Base-by-base conservation (phyloP, 2,329 filamentous ascomycete genomes). In the Penicillium sp. region DNA sequence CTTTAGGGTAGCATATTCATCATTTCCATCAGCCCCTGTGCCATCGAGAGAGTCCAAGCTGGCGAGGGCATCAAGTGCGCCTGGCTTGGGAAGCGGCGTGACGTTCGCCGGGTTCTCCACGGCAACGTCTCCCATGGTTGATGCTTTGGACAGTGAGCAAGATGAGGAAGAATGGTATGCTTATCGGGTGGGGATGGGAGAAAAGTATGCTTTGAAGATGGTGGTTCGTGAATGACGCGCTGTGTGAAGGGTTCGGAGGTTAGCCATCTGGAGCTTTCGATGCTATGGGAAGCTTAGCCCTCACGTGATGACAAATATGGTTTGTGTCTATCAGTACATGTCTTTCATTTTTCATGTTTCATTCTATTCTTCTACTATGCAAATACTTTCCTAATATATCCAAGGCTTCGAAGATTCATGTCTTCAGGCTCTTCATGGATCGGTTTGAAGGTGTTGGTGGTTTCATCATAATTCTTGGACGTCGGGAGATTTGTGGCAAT, bases 1-100 rank as follows among this genome's bases (percentile, higher is more conserved):
- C 82, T 99, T 99, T 75, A 97, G 83, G 38, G 88, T 91, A 48
- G 90, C 91, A 75, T 99, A 99, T 73, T 97, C 93, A 74, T 97
- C 93, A 62, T 86, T 89, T 46, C 86, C 87, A 68, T 96, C 91
- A 52, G 84, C 85, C 14, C 86, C 83, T 58, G 91, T 80, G 57
- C 91, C 91, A 75, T 97, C 93, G 61, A 97, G 86, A 64, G 88
- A 87, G 73, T 96, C 91, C 75, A 96, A 88, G 75, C 90, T 93
- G 38, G 91, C 89, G 77, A 96, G 94, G 68, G 88, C 86, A 59
- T 84, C 78, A 58, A 87, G 89, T 47, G 87, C 85, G 67, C 86
- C 82, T 70, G 86, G 80, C 81, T 91, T 95, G 81, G 89, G 92
- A 78, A 91, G 88, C 74, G 88, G 87, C 71, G 86, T 82, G 75